Evolutionary conservation across 1,139 yeast genomes (phyloP).

Genomic region (Geotrichum restrictum): DNA sequence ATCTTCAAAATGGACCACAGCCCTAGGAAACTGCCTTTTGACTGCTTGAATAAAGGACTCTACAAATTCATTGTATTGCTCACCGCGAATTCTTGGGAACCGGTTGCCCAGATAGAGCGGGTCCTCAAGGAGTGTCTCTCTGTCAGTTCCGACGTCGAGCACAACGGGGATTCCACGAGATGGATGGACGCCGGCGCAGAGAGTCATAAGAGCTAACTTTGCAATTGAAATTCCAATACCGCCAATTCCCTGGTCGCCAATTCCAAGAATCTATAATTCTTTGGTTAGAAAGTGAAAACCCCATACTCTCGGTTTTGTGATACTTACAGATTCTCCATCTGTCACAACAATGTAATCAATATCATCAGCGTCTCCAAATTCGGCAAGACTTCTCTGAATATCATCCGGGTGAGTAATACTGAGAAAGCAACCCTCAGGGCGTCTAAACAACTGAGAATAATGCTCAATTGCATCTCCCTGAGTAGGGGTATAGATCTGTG

Average conservation of each 20-base stretch:
- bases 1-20: conserved; percentile 93
- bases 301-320: background rate
- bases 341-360: conserved; percentile 91
- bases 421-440: conserved; percentile 92
- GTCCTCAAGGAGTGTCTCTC: conserved; percentile 67
- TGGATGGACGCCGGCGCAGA: conserved; percentile 95
- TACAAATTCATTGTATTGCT: conserved; percentile 74
- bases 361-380: conserved; percentile 85
- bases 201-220: conserved; percentile 87
- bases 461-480: conserved; percentile 96
- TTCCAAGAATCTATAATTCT: conserved; percentile 67
- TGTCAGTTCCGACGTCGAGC: conserved; percentile 88
- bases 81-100: conserved; percentile 80
- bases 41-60: conserved; percentile 71
- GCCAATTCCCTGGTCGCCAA: conserved; percentile 98
- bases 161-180: conserved; percentile 88
- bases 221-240: conserved; percentile 91
- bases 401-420: conserved; percentile 66
- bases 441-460: conserved; percentile 85
- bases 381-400: conserved; percentile 49
- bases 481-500: conserved; percentile 81
- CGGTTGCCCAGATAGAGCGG: conserved; percentile 90
- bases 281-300: background rate
- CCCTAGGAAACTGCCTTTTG: conserved; percentile 76
- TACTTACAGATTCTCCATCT: conserved; percentile 72